Base-by-base conservation (phyloP, 2,329 filamentous ascomycete species). In the Penicillium sp. region DNA sequence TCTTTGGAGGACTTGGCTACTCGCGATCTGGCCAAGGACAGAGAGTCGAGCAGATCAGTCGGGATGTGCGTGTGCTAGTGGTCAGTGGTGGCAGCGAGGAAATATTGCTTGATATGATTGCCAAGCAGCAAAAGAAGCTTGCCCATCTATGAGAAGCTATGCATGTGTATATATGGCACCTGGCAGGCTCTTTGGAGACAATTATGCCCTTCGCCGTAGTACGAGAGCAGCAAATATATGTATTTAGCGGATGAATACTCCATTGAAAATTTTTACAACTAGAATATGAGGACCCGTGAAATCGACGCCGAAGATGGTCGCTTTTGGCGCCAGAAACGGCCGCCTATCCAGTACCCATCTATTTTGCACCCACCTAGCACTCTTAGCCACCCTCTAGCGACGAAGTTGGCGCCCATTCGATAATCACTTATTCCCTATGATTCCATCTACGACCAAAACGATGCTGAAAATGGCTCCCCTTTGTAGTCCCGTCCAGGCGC, bases 311-410 rank as follows among this genome's bases (percentile, higher is more conserved):
- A 49, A 49, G 34, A 49, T 49, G 46, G 32, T 37, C 15, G 46
- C 37, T 32, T 42, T 34, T 27, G 46, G 24, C 46, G 37, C 46
- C 46, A 49, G 36, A 49, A 49, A 49, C 46, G 37, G 46, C 37
- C 46, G 46, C 41, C 15, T 37, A 41, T 54, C 54, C 43, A 21
- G 27, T 24, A 49, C 29, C 23, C 39, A 30, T 40, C 50, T 62
- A 58, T 59, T 57, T 32, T 59, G 52, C 51, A 60, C 54, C 52
- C 46, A 29, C 32, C 45, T 8, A 60, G 13, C 9, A 36, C 33
- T 21, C 33, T 21, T 36, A 36, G 33, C 21, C 33, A 15, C 33
- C 33, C 17, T 36, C 33, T 13, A 9, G 15, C 33, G 12, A 36
- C 8, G 33, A 36, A 36, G 18, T 21, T 20, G 17, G 15, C 17